Base-by-base conservation (phyloP, 257 asterid species). In the Ocimum tenuiflorum region DNA sequence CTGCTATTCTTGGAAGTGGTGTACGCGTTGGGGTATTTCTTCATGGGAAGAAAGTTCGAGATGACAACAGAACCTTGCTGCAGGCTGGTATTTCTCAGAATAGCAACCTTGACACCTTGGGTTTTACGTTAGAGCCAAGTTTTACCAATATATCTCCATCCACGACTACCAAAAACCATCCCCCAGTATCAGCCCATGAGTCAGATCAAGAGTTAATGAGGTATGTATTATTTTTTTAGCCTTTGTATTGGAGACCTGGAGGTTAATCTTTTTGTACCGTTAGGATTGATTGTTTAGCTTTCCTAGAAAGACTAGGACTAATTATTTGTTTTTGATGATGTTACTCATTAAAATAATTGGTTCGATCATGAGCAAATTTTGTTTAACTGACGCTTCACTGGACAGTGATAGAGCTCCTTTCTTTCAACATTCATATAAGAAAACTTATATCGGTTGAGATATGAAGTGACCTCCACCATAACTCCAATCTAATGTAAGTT, bases 11-110 rank as follows among this genome's bases (percentile, higher is more conserved):
- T 56, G 86, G 89, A 60, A 74, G 79, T 67, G 91, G 88, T 62
- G 78, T 88, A 61, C 79, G 86, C 58, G 86, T 88, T 23, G 96
- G 96, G 48, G 80, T 88, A 60, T 81, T 84, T 76, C 80, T 83
- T 73, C 86, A 85, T 56, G 96, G 94, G 61, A 88, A 82, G 79
- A 88, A 80, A 76, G 89, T 86, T 42, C 70, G 86, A 73, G 91
- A 88, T 56, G 89, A 88, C 80, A 73, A 73, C 49, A 80, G 83
- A 76, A 88, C 91, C 51, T 60, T 88, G 68, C 81, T 73, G 76
- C 91, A 86, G 75, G 94, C 94, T 72, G 89, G 94, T 67, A 79
- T 88, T 60, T 82, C 89, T 68, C 78, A 81, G 63, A 68, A 68
- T 47, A 72, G 73, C 76, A 80, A 81, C 75, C 86, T 86, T 14